Evolutionary conservation across 1,284 basidiomycete genomes (phyloP), one percentile per base, ranked within the genome.

Genomic region (Stereum hirsutum): DNA sequence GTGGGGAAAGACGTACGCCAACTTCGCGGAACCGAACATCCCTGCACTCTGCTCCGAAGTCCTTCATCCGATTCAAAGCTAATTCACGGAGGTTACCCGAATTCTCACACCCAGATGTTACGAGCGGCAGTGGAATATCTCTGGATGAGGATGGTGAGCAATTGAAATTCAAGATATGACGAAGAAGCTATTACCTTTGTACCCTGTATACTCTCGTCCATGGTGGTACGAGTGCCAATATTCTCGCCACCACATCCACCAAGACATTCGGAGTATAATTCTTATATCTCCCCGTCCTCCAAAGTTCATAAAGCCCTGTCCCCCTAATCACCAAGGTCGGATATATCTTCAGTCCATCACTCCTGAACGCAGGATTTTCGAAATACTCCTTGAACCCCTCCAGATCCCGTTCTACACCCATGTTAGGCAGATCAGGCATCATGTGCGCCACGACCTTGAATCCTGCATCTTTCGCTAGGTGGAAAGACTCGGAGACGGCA

Each of bases 371-470:
- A 3, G 96, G 96, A 57, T 98, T 99, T 66, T 99, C 96, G 57
- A 99, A 99, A 61, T 95, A 99, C 52, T 89, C 89, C 60, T 97
- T 95, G 75, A 99, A 99, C 59, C 99, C 96, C 60, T 95, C 95
- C 46, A 99, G 81, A 60, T 99, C 95, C 38, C 95, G 80, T 67
- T 99, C 95, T 43, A 96, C 78, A 33, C 95, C 95, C 44, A 99
- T 91, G 60, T 99, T 99, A 11, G 96, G 96, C 6, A 99, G 76
- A 65, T 96, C 84, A 43, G 92, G 88, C 93, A 97, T 97, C 93
- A 96, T 96, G 59, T 97, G 93, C 15, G 92, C 92, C 32, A 97
- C 94, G 44, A 97, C 92, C 68, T 99, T 99, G 83, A 98, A 99
- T 8, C 95, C 95, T 1, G 95, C 95, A 55, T 99, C 95, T 64